Conservation (phyloP, 352 stramenopile species). For the Phytopythium chamaehyphon region DNA sequence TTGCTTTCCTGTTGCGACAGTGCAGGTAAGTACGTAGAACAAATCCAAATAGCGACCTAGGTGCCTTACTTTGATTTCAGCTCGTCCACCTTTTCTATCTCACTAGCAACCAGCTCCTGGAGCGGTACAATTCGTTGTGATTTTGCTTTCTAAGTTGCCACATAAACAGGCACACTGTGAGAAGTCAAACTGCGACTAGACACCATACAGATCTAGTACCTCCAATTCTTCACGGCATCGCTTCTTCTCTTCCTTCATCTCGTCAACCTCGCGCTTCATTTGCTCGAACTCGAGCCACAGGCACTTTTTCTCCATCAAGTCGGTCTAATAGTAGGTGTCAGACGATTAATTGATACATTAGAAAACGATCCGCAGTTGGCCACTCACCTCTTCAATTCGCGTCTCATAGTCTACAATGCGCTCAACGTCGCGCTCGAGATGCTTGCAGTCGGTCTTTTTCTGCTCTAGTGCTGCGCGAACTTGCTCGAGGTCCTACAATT, state of each 20-base stretch:
- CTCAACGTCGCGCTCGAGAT: slow-evolving; percentile 83
- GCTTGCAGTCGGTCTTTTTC: slow-evolving; percentile 80
- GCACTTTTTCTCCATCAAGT: slow-evolving; percentile 85
- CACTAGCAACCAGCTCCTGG: slow-evolving; percentile 60
- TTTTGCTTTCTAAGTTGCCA: slow-evolving; percentile 44
- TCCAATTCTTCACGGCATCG: slow-evolving; percentile 61
- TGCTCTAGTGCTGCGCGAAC: slow-evolving; percentile 59
- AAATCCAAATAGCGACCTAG: neutral
- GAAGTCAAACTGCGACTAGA: too few relatives aligned
- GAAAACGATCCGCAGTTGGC: neutral
- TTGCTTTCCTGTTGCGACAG: slow-evolving; percentile 30
- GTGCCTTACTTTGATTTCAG: slow-evolving; percentile 51
- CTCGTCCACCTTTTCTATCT: slow-evolving; percentile 58
- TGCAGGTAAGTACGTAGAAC: neutral
- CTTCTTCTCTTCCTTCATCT: slow-evolving; percentile 66
- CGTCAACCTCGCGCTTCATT: slow-evolving; percentile 58
- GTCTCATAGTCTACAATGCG: slow-evolving; percentile 79
- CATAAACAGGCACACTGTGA: neutral
- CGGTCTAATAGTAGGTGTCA: slow-evolving; percentile 29
- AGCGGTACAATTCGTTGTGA: slow-evolving; percentile 59
- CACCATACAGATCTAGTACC: slow-evolving; percentile 18
- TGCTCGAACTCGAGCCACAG: slow-evolving; percentile 85
- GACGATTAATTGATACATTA: neutral
- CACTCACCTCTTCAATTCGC: slow-evolving; percentile 66
- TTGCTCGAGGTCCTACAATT: slow-evolving; percentile 55